phyloP scores from a whole-genome alignment of 2,329 filamentous ascomycete species.

The Rugonectria rugulosa region DNA sequence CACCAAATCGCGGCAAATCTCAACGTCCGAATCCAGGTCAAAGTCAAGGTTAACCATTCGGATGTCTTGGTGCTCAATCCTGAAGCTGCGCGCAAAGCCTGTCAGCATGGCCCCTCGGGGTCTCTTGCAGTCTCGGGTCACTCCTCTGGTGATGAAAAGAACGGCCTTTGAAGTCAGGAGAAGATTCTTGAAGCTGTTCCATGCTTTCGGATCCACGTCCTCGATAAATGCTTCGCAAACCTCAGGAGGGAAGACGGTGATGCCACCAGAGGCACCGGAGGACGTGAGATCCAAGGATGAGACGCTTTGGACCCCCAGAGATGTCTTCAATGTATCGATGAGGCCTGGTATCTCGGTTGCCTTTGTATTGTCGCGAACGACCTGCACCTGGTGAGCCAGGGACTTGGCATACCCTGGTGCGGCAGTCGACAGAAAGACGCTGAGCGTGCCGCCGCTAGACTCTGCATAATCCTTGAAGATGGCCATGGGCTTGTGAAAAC shows the following conservation, averaged over 20 bases:
- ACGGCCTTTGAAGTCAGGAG: slow-evolving; percentile 11
- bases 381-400: slow-evolving; percentile 1
- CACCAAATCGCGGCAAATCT: slow-evolving; percentile 4
- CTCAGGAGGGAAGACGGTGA: slow-evolving; percentile 13
- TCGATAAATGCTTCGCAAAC: slow-evolving; percentile 13
- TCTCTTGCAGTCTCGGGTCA: slow-evolving; percentile 4
- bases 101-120: slow-evolving; percentile 11
- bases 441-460: slow-evolving; percentile 4
- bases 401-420: slow-evolving; percentile 7
- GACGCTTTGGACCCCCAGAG: slow-evolving; percentile 7
- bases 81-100: slow-evolving; percentile 11
- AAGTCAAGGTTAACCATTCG: slow-evolving; percentile 11
- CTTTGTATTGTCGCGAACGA: not conserved
- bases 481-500: slow-evolving; percentile 3
- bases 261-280: not conserved
- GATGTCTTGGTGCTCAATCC: slow-evolving; percentile 14
- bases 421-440: slow-evolving; percentile 7
- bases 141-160: slow-evolving; percentile 8
- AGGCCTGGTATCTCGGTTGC: not conserved
- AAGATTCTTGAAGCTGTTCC: slow-evolving; percentile 8
- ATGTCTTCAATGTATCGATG: not conserved
- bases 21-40: not conserved
- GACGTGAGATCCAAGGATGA: not conserved
- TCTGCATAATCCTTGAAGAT: slow-evolving; percentile 10
- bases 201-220: slow-evolving; percentile 2